Evolutionary conservation across 2,329 filamentous ascomycete species (phyloP), one percentile per base, ranked within the genome.

Genomic region (Cladophialophora yegresii): DNA sequence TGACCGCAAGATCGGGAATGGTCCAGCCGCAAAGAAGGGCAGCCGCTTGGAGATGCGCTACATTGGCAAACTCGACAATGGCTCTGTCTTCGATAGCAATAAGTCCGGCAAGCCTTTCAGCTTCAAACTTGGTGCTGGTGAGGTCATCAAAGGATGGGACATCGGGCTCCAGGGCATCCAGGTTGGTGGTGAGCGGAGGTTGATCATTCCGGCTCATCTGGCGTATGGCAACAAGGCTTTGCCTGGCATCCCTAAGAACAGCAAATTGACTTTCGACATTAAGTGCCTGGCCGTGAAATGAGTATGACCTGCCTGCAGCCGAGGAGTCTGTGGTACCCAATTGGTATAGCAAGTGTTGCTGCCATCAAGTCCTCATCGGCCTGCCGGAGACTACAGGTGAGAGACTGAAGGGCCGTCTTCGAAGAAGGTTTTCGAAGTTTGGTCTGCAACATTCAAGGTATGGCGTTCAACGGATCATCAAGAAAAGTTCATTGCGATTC

Each of bases 81-180:
- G 92, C 80, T 96, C 97, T 82, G 88, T 96, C 71, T 99, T 99
- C 75, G 69, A 50, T 73, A 93, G 91, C 92, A 79, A 99, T 86
- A 99, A 98, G 86, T 97, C 96, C 83, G 95, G 95, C 74, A 93
- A 96, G 83, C 93, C 96, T 64, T 99, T 99, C 83, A 85, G 85
- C 71, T 98, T 98, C 87, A 96, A 93, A 84, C 87, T 96, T 67
- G 96, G 95, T 72, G 87, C 88, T 76, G 93, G 93, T 67, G 91
- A 98, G 79, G 96, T 99, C 74, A 99, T 99, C 83, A 95, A 96
- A 85, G 95, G 95, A 72, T 98, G 95, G 96, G 96, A 99, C 77
- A 86, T 98, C 70, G 95, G 95, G 80, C 83, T 99, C 72, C 84
- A 85, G 71, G 96, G 96, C 79, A 97, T 99, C 92, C 83, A 88